Conservation (phyloP, 306 rosid genomes). For the Trichosanthes cucumerina region DNA sequence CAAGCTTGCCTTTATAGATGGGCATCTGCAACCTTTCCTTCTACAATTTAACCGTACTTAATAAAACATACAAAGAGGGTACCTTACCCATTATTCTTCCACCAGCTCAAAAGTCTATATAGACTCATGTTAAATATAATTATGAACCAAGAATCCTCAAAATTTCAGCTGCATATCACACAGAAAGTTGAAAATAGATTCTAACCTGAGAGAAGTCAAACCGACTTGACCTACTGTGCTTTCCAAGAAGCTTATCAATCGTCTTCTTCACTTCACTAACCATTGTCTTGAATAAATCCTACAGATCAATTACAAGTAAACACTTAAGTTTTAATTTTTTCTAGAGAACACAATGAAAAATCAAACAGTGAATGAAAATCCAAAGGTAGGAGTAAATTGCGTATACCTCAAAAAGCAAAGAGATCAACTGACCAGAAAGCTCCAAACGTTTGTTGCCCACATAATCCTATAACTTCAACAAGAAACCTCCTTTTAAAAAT, state of each 20-base stretch:
- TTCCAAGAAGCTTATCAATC: conserved; percentile 35
- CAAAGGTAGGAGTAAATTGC: conserved; percentile 6
- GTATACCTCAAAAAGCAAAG: conserved; percentile 92
- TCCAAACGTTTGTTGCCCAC: conserved; percentile 96
- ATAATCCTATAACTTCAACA: conserved; percentile 47
- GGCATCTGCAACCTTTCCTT: neutral
- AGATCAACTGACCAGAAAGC: conserved; percentile 80
- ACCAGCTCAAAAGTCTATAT: neutral
- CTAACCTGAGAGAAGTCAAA: conserved; percentile 57
- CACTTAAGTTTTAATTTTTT: neutral
- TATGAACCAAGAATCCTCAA: neutral
- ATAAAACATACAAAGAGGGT: neutral
- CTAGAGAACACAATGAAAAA: neutral
- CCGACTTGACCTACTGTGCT: conserved; percentile 42
- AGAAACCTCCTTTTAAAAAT: conserved; percentile 3
- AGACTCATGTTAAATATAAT: neutral
- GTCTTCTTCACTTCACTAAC: conserved; percentile 24
- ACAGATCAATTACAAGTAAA: conserved; percentile 10
- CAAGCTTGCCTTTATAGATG: neutral
- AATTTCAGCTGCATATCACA: neutral
- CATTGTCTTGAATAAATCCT: conserved; percentile 92
- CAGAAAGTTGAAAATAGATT: neutral
- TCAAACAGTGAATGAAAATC: neutral
- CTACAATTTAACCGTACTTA: neutral
- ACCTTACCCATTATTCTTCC: conserved; percentile 1